Evolutionary conservation across 176 grass and related monocot species (phyloP).

Genomic region (Lolium multiflorum): DNA sequence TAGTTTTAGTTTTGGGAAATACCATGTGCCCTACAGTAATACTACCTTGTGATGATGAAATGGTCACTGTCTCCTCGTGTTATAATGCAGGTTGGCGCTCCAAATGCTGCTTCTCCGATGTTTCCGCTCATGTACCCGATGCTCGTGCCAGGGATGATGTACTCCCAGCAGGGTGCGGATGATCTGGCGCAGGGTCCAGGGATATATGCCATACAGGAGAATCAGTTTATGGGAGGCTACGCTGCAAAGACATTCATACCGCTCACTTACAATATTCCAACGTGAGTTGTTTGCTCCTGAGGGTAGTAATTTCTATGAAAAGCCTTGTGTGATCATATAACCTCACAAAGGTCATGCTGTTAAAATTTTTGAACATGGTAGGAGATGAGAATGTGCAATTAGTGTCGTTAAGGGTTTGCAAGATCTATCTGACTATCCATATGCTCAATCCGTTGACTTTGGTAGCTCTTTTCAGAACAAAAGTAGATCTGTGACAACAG

Average conservation of each 20-base stretch:
- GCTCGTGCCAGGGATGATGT: constrained; percentile 43
- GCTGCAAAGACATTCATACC: constrained; percentile 65
- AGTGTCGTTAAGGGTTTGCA: background rate
- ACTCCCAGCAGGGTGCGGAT: constrained; percentile 54
- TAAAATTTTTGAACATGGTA: background rate
- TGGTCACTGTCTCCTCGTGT: background rate
- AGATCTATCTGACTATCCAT: background rate
- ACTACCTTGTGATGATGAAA: background rate
- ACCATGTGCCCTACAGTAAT: background rate
- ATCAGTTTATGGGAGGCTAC: constrained; percentile 60
- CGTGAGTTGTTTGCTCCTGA: constrained; percentile 52
- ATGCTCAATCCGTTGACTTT: background rate
- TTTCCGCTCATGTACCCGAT: constrained; percentile 51
- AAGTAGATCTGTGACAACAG: background rate
- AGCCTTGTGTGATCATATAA: background rate
- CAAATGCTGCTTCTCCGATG: constrained; percentile 38
- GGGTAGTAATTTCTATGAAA: background rate
- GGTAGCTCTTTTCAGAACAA: background rate
- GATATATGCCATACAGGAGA: constrained; percentile 84
- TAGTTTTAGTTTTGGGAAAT: background rate
- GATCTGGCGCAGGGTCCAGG: constrained; percentile 71
- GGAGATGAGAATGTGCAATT: background rate
- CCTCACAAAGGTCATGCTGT: background rate
- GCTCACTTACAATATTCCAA: constrained; percentile 79
- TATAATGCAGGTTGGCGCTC: constrained; percentile 38